These are phyloP conservation scores for Amanita muscaria DNA, from an alignment of 768 basidiomycete genomes.

Conservation along the genomic window DNA sequence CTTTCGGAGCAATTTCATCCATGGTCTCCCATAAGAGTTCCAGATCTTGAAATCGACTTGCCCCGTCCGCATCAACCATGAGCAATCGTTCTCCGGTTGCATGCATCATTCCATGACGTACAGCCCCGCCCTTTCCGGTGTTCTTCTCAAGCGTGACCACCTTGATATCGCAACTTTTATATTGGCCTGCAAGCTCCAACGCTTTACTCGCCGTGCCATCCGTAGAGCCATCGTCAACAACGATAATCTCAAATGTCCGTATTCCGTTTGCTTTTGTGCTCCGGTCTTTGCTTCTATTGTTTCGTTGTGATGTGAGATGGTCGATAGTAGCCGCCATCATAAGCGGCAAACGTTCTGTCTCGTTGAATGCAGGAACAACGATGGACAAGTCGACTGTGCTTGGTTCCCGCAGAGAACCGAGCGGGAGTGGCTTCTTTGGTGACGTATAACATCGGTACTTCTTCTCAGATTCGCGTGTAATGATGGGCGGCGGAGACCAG, in stretches of 20 bases:
- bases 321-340: constrained; percentile 77
- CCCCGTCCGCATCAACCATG: constrained; percentile 94
- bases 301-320: constrained; percentile 37
- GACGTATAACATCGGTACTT: constrained; percentile 53
- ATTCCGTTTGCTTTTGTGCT: not conserved
- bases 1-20: constrained; percentile 45
- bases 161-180: constrained; percentile 55
- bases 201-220: constrained; percentile 67
- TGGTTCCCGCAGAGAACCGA: constrained; percentile 47
- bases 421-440: constrained; percentile 42
- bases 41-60: constrained; percentile 80
- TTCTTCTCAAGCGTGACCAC: constrained; percentile 75
- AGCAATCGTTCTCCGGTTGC: constrained; percentile 69
- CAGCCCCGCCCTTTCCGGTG: constrained; percentile 88
- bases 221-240: constrained; percentile 84
- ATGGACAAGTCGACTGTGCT: constrained; percentile 66
- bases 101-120: constrained; percentile 85
- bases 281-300: not conserved
- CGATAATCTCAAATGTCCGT: constrained; percentile 70
- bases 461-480: constrained; percentile 58
- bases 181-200: constrained; percentile 50
- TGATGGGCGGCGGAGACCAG: constrained; percentile 65
- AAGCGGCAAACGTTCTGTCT: constrained; percentile 66
- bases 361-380: constrained; percentile 90
- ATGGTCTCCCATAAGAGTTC: constrained; percentile 71